Evolutionary conservation across 495 filamentous ascomycete species (phyloP), one percentile per base, ranked within the genome.

Genomic region (Symbiotaphrina buchneri): DNA sequence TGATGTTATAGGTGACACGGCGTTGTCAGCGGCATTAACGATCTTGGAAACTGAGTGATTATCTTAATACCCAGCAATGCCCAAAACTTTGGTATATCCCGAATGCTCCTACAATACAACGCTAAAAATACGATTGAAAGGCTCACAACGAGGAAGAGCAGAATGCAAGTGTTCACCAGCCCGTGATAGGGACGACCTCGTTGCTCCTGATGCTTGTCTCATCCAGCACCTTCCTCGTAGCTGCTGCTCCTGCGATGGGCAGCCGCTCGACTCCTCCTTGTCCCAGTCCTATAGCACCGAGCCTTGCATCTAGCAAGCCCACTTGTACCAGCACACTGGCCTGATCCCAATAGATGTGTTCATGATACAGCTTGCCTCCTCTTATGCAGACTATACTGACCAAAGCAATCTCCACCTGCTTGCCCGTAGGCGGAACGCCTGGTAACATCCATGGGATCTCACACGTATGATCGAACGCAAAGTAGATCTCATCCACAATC

Each of bases 291-390:
- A n/a, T n/a, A n/a, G n/a, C n/a, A 8, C 22, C 49, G 7, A 63
- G 47, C 48, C 56, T 74, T 39, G 43, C 71, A 59, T 80, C 66
- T 22, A 92, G 43, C 28, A 90, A 44, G 0, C 80, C 80, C 0
- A 80, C 50, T 48, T 91, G 82, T 13, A 73, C 61, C 0, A 93
- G 50, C 2, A 85, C 73, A 10, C 65, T 72, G 1, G 74, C 79
- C 46, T 91, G 81, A 43, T 91, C 83, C 81, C 81, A 93, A 39
- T 76, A 73, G 11, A 84, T 70, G 41, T 85, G 74, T 48, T 93
- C 82, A 31, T 77, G 71, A 43, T 70, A 82, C 3, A 92, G 53
- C 30, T 67, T 66, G 3, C 74, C 74, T 2, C 65, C 78, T 10
- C 79, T 59, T 30, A 87, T 53, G 35, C 71, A 71, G 18, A 87